Evolutionary conservation across 768 basidiomycete species (phyloP).

Genomic region (Termitomyces eurrhizus): DNA sequence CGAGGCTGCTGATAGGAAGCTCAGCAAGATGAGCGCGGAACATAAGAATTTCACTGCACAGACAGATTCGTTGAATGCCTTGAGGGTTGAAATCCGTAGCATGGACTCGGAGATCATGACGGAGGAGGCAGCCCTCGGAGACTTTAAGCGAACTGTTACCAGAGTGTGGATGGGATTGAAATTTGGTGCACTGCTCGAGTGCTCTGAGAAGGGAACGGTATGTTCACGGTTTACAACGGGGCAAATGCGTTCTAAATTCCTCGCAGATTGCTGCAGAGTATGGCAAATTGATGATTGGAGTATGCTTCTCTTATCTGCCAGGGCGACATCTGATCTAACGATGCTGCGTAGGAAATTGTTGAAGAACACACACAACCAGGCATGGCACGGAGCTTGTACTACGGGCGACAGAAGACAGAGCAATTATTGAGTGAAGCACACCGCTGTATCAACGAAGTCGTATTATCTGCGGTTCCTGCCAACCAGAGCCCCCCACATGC

Average conservation of each 20-base stretch:
- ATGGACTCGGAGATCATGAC: slow-evolving; percentile 82
- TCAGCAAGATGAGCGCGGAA: slow-evolving; percentile 86
- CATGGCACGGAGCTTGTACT: slow-evolving; percentile 67
- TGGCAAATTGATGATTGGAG: slow-evolving; percentile 48
- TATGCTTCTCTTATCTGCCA: slow-evolving; percentile 18
- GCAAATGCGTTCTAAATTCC: slow-evolving; percentile 1
- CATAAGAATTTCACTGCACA: slow-evolving; percentile 79
- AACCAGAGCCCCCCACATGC: not conserved
- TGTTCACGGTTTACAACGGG: slow-evolving; percentile 16
- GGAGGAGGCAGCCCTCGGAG: slow-evolving; percentile 76
- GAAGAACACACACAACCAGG: slow-evolving; percentile 81
- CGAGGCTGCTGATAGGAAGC: slow-evolving; percentile 82
- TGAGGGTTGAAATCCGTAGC: slow-evolving; percentile 71
- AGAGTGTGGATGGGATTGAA: slow-evolving; percentile 76
- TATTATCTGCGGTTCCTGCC: slow-evolving; percentile 38
- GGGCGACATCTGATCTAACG: not conserved
- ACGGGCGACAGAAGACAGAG: slow-evolving; percentile 60
- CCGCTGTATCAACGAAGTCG: slow-evolving; percentile 49
- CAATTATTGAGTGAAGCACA: slow-evolving; percentile 61
- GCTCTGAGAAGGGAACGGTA: slow-evolving; percentile 74
- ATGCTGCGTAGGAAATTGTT: slow-evolving; percentile 60
- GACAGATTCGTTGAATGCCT: slow-evolving; percentile 62
- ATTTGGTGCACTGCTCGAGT: slow-evolving; percentile 83
- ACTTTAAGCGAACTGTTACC: slow-evolving; percentile 74
- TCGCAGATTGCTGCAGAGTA: slow-evolving; percentile 49